Base-by-base conservation (phyloP, 1,139 yeast species). In the Torulaspora pretoriensis region DNA sequence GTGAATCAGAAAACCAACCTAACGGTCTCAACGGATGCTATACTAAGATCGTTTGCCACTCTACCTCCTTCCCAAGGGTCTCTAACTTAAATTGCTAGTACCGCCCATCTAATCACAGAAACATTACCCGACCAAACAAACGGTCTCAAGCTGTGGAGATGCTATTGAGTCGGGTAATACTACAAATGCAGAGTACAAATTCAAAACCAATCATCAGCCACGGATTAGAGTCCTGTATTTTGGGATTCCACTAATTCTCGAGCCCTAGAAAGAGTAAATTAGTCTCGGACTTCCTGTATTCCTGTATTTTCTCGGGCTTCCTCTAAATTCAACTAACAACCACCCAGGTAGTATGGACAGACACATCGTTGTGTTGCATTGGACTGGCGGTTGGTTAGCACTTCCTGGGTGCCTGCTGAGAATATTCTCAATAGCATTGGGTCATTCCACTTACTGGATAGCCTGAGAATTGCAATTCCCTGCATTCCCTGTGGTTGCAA, bases 261-360 rank as follows among this genome's bases (percentile, higher is more conserved):
- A 9, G 23, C 26, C 38, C 24, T 7, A 17, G 7, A 10, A 9
- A 4, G 10, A 14, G n/a, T 10, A 14, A 17, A 28, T 19, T 6
- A 14, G 9, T 10, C 25, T 36, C 40, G 40, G 40, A 36, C 40
- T 36, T 36, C 40, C 32, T 29, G 19, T 29, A 29, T 29, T 29
- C 12, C 22, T 10, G 5, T n/a, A n/a, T n/a, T n/a, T n/a, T n/a
- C n/a, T n/a, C n/a, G n/a, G 32, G 40, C 40, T 36, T 36, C 40
- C 40, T 22, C 40, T 36, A 28, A 24, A 29, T 19, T n/a, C 19
- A 29, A 19, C 22, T 9, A n/a, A 5, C 32, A 29, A 29, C 19
- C 32, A 19, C 14, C 22, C 22, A 19, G 22, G 22, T 19, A n/a
- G 2, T 19, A 19, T 5, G 7, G 22, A 6, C 22, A 19, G 22